Evolutionary conservation across 2,329 filamentous ascomycete genomes (phyloP), one percentile per base, ranked within the genome.

Genomic region (Polychaeton citri): DNA sequence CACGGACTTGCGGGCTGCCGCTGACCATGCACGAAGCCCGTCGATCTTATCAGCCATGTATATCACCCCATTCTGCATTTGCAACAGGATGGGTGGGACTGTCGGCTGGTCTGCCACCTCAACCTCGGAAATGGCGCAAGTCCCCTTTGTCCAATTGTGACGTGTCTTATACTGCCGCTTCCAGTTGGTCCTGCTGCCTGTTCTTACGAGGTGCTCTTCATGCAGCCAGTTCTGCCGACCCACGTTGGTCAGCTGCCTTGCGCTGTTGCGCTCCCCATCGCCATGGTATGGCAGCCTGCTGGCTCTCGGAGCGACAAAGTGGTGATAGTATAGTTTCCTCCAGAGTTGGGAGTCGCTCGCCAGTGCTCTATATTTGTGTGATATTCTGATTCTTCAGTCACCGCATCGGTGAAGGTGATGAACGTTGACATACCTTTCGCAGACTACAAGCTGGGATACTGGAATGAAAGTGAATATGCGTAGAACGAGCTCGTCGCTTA

Each of bases 101-200:
- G 65, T 60, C 2, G 64, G 58, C 30, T 61, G 47, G 39, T 68
- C 63, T 36, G 68, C 62, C 17, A 85, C 70, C 31, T 76, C 68
- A 19, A 95, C 72, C 57, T 93, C 82, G 21, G 81, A 77, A 9
- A 94, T 75, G 24, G 74, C 79, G 50, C 85, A 93, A 46, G 74
- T 77, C 1, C 88, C 90, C 42, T 71, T 74, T 1, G 81, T 74
- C 90, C 90, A 96, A 60, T 96, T 96, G 54, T 94, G 81, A 32
- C 83, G 72, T 34, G 95, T 66, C 50, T 80, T 84, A 59, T 92
- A 96, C 50, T 90, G 81, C 42, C 74, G 72, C 63, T 92, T 93
- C 87, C 87, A 95, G 52, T 90, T 74, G 32, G 72, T 77, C 15
- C 61, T 51, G 5, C 53, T 57, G 9, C 65, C 66, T 39, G 61